Base-by-base conservation (phyloP, 108 stramenopile genomes). In the Cyclotella distinguenda region DNA sequence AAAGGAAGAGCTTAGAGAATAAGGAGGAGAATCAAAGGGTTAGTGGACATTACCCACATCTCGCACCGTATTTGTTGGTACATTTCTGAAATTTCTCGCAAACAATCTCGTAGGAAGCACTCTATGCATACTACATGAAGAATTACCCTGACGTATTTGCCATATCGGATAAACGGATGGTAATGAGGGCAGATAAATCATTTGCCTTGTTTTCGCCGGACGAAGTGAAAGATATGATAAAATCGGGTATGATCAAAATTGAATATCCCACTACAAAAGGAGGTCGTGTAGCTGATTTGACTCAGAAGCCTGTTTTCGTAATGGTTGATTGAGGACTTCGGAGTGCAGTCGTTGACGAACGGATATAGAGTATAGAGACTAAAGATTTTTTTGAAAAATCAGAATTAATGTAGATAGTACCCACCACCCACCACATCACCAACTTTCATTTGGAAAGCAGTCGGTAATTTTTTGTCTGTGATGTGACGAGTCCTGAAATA, bases 71-170 rank as follows among this genome's bases (percentile, higher is more conserved):
- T 25, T 18, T 60, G n/a, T 1, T 27, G 22, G 12, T 12, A 31
- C 23, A 0, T 27, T 19, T 43, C 9, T 44, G 8, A 15, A 21
- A 27, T 44, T 30, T 13, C 51, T 19, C 0, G 42, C 13, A 30
- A 1, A 53, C 28, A 28, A 53, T 8, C 5, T 12, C 16, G n/a
- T 19, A 86, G 82, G 86, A 87, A 59, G 77, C 82, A 13, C 57
- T 74, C 30, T 73, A 83, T 63, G 86, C 88, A 7, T 93, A 85
- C 48, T 85, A 93, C 75, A 88, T 87, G 81, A 93, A 89, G 62
- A 93, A 93, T 64, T 93, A 89, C 55, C 91, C 91, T 8, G 91
- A 88, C 49, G 84, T 82, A 15, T 90, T 93, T 60, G 82, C 76
- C 23, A 55, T 74, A 3, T 75, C 74, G 4, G 70, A 73, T 32